Evolutionary conservation across 2,329 filamentous ascomycete species (phyloP).

Genomic region (Neopestalotiopsis clavispora): DNA sequence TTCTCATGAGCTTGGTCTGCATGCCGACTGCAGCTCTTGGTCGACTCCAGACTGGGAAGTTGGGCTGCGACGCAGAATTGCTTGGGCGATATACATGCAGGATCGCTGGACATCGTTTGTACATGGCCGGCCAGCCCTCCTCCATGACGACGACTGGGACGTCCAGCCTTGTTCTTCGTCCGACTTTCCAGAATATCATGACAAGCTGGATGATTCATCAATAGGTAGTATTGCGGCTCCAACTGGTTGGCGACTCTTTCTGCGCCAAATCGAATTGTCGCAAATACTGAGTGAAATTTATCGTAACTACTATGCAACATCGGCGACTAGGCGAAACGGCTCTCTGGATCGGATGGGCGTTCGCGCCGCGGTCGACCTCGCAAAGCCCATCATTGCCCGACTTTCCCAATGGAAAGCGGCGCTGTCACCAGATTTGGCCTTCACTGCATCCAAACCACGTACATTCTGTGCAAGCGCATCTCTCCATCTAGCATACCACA

Average conservation of each 20-base stretch:
- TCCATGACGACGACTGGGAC: conserved; percentile 55
- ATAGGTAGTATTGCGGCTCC: conserved; percentile 17
- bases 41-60: conserved; percentile 62
- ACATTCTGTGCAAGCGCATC: conserved; percentile 43
- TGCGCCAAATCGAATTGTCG: background rate
- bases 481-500: conserved; percentile 55
- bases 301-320: background rate
- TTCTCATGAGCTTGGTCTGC: conserved; percentile 57
- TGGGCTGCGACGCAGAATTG: conserved; percentile 59
- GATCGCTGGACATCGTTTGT: conserved; percentile 62
- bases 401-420: conserved; percentile 29
- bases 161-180: conserved; percentile 33
- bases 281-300: background rate
- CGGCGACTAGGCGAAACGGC: background rate
- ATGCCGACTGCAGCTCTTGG: conserved; percentile 62
- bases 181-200: conserved; percentile 10
- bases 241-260: background rate
- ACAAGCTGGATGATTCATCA: conserved; percentile 24
- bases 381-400: conserved; percentile 36
- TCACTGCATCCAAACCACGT: conserved; percentile 27
- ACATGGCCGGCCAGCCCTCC: conserved; percentile 57
- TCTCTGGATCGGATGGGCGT: background rate
- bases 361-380: conserved; percentile 27
- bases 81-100: conserved; percentile 66
- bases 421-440: conserved; percentile 29